These are phyloP conservation scores for Adansonia madagascariensis DNA, from an alignment of 441 rosid species.

Conservation along the genomic window DNA sequence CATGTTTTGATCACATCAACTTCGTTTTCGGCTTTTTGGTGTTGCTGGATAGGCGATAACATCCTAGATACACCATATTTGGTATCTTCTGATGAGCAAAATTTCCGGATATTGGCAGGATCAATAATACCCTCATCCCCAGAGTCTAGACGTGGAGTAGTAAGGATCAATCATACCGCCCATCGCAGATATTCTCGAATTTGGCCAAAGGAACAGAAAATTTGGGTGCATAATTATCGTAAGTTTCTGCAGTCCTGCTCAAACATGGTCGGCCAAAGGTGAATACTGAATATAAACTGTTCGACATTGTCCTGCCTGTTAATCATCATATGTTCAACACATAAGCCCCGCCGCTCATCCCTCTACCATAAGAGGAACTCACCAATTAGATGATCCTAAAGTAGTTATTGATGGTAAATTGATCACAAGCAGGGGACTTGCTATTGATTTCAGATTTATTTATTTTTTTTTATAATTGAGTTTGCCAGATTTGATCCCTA, in stretches of 20 bases:
- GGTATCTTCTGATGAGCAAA: slow-evolving; percentile 67
- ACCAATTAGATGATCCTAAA: slow-evolving; percentile 49
- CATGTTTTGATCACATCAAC: neutral
- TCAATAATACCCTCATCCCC: slow-evolving; percentile 98
- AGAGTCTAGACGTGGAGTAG: slow-evolving; percentile 88
- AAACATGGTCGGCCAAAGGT: slow-evolving; percentile 78
- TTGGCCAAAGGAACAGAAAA: slow-evolving; percentile 97
- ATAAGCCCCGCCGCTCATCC: slow-evolving; percentile 45
- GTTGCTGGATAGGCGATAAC: slow-evolving; percentile 37
- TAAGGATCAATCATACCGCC: slow-evolving; percentile 82
- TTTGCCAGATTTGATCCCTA: no score
- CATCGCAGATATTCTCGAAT: slow-evolving; percentile 92
- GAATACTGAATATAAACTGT: slow-evolving; percentile 36
- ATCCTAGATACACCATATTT: slow-evolving; percentile 84
- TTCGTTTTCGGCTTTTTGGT: neutral
- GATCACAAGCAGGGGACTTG: slow-evolving; percentile 79
- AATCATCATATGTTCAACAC: slow-evolving; percentile 8
- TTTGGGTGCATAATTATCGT: slow-evolving; percentile 43
- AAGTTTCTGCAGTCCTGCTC: slow-evolving; percentile 42
- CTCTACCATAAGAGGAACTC: slow-evolving; percentile 38
- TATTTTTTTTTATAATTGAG: no score
- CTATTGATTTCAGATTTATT: slow-evolving; percentile 10
- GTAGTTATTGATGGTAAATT: slow-evolving; percentile 86
- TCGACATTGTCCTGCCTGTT: slow-evolving; percentile 10
- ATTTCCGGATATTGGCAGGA: slow-evolving; percentile 82